These are phyloP conservation scores for Raffaelea albimanens DNA, from an alignment of 2,329 filamentous ascomycete species.

Conservation along the genomic window DNA sequence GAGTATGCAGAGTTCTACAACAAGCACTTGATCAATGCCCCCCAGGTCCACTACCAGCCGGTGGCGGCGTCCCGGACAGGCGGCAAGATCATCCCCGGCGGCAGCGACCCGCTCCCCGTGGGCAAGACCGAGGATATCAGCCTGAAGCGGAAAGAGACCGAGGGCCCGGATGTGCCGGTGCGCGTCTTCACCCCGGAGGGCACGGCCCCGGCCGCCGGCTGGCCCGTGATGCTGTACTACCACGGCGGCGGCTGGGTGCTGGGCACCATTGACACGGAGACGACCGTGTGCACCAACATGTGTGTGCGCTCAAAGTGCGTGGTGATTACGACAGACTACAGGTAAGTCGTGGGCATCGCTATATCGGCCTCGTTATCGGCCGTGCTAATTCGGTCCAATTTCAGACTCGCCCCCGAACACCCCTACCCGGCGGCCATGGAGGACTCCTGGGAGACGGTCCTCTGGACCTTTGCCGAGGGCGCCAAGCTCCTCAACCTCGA, in stretches of 20 bases:
- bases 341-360: constrained; percentile 22
- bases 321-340: constrained; percentile 46
- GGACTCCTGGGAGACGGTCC: constrained; percentile 45
- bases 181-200: constrained; percentile 41
- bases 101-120: constrained; percentile 37
- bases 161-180: constrained; percentile 37
- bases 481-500: constrained; percentile 27
- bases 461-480: constrained; percentile 30
- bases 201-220: constrained; percentile 31
- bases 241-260: constrained; percentile 51
- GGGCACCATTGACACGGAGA: constrained; percentile 48
- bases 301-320: constrained; percentile 39
- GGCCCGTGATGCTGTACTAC: constrained; percentile 46
- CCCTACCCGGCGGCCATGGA: constrained; percentile 47
- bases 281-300: constrained; percentile 43
- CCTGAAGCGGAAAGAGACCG: constrained; percentile 30
- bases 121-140: constrained; percentile 33
- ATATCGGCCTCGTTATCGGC: neutral
- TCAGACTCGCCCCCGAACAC: constrained; percentile 43
- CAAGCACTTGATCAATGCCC: constrained; percentile 36
- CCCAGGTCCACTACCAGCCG: constrained; percentile 45
- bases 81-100: constrained; percentile 42
- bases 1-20: constrained; percentile 46
- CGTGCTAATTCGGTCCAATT: neutral
- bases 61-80: constrained; percentile 39